Conservation (phyloP, 2,329 filamentous ascomycete genomes). For the Zymoseptoria passerinii region DNA sequence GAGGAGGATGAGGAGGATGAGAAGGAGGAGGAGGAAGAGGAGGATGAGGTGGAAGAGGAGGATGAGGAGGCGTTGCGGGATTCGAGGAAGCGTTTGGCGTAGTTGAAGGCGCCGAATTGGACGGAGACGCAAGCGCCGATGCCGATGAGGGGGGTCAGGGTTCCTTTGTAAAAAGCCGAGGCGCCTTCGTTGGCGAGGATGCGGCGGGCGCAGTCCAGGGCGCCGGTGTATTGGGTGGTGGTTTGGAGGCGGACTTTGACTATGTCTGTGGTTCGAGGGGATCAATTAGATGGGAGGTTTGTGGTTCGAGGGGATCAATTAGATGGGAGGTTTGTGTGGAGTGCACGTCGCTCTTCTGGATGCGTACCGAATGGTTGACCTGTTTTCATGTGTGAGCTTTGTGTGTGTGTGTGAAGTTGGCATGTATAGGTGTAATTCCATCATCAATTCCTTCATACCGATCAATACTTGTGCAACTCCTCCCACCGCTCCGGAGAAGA, state of each 20-base stretch:
- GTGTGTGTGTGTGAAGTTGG: too few species aligned
- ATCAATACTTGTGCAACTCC: conserved; percentile 90
- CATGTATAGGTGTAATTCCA: too few species aligned
- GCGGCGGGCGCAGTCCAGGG: conserved; percentile 67
- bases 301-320: too few species aligned
- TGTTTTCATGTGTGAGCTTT: conserved; percentile 26
- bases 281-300: conserved; percentile 4
- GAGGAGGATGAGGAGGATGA: conserved; percentile 28
- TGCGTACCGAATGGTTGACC: conserved; percentile 56
- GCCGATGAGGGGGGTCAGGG: conserved; percentile 84
- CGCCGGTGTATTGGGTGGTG: conserved; percentile 68
- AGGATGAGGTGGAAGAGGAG: conserved; percentile 27
- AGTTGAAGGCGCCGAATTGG: conserved; percentile 96
- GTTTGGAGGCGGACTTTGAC: conserved; percentile 97
- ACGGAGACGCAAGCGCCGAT: conserved; percentile 95
- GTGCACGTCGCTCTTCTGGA: conserved; percentile 13
- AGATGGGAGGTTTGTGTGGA: conserved; percentile 1
- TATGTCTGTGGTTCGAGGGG: conserved; percentile 54
- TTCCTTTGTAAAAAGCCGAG: conserved; percentile 95
- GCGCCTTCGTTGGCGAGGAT: conserved; percentile 86
- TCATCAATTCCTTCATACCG: conserved; percentile 61
- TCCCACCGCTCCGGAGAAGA: conserved; percentile 82
- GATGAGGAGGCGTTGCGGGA: conserved; percentile 50
- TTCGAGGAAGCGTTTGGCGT: conserved; percentile 80
- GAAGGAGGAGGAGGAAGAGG: too few species aligned